Evolutionary conservation across 1,139 yeast species (phyloP), one percentile per base, ranked within the genome.

Genomic region (Suhomyces anneliseae): DNA sequence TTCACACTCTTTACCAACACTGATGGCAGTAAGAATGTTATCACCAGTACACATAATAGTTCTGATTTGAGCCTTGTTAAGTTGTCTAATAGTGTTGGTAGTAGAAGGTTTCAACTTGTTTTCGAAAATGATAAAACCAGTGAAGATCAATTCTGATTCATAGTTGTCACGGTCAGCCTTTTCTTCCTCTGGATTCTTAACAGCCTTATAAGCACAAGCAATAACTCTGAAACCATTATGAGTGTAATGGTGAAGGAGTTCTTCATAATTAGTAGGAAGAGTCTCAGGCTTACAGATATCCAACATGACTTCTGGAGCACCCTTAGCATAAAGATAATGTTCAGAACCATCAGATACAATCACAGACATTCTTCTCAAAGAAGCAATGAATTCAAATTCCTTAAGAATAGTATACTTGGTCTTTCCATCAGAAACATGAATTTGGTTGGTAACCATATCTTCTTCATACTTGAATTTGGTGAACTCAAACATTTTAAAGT

Each of bases 31-130:
- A 51, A 93, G 73, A 12, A 93, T 82, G 61, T 93, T 93, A 64
- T 93, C 99, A 45, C 99, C 99, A 0, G 99, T 93, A 65, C 99
- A 95, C 99, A 93, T 95, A 27, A 90, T 74, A 0, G 95, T 88
- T 55, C 98, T 75, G 47, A 93, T 79, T 36, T 80, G 74, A 0
- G 99, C 97, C 10, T 69, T 72, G 36, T 69, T 70, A 45, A 93
- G 73, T 50, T 79, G 76, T 14, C 67, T 58, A 49, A 93, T 76
- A 0, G 92, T 89, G 0, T 72, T 68, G 6, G 76, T 74, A 0
- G 97, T 87, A 0, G 86, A 71, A 0, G 76, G 69, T 61, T 93
- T 93, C 56, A 95, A 72, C 62, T 90, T 89, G 66, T 93, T 93
- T 63, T 93, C 99, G 69, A 93, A 93, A 2, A 93, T 76, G 50